Base-by-base conservation (phyloP, 1,284 basidiomycete genomes). In the Irpex sp. region DNA sequence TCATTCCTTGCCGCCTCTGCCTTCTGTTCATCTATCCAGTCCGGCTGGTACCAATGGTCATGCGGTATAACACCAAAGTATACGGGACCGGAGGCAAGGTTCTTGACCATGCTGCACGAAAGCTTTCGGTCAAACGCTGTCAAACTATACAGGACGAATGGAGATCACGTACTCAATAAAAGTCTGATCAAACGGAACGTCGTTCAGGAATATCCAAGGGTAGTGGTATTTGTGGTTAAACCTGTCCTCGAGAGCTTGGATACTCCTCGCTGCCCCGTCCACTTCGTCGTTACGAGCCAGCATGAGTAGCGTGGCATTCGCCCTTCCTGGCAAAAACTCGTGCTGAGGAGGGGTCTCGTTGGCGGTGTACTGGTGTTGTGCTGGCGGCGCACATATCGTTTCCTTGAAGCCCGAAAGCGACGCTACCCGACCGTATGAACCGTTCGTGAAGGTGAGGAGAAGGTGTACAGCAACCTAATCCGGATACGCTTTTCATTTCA, bases 131-230 rank as follows among this genome's bases (percentile, higher is more conserved):
- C 57, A 11, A 58, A 39, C 31, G 49, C 35, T 17, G n/a, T 47
- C 50, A 46, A 17, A 33, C 9, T 46, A n/a, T 8, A 37, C 37
- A 33, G 13, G 5, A 39, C 8, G 37, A 8, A 60, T 35, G 21
- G 9, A 50, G n/a, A 17, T 15, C 47, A 70, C 75, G 59, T 63
- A 74, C 83, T 76, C 75, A 68, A 88, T 91, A 75, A 93, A 93
- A 49, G 89, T 85, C n/a, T 89, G 86, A 39, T 80, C 77, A 69
- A 92, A 93, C 1, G 79, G 78, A 64, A 85, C 83, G 63, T 92
- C 90, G 71, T 93, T 93, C 67, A 92, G 75, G 71, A 92, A 87
- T 15, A 90, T 85, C 75, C 88, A 92, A 3, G 90, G 89, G 68
- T 93, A 92, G 19, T 77, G 72, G 62, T 82, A 84, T 64, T 81